Evolutionary conservation across 805 yeast genomes (phyloP), one percentile per base, ranked within the genome.

Genomic region (Candida chauliodis): DNA sequence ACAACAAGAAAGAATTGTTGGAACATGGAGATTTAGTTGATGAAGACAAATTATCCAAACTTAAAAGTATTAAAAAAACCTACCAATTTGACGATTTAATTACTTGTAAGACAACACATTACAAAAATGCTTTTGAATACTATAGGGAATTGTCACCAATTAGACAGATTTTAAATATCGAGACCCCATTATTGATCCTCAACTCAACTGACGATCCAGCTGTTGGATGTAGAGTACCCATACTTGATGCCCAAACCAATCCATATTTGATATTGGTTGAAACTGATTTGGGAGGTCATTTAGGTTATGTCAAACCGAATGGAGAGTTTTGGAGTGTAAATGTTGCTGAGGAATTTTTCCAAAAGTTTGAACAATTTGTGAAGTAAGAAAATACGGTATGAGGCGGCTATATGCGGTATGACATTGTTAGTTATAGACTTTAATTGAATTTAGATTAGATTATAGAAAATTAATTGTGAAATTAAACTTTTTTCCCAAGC

Each of bases 141-240:
- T 87, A 86, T 57, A 59, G 78, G 30, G 61, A 60, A 29, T 87
- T 77, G 0, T 75, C 88, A 4, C 77, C 90, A 2, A 63, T 69
- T 10, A 66, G 69, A 40, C 61, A 81, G 28, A 52, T 83, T 9
- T 57, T 60, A 18, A 58, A 68, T 11, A 69, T 84, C 34, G 63
- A 78, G 30, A 78, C 81, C 1, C 95, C 95, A 4, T 59, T 78
- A 2, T 53, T 87, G 23, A 69, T 78, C 19, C 51, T 86, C n/a
- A 76, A 77, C 52, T 67, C 95, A 1, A 46, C 67, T 18, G 95
- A 86, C 55, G 95, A 85, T 52, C 95, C 95, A 5, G 73, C 86
- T 24, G 79, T 79, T 10, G 78, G 84, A 10, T 63, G 65, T 2
- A 55, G 66, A 16, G 53, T 83, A 18, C 93, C 93, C 1, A 53